Evolutionary conservation across 2,329 filamentous ascomycete genomes (phyloP).

Genomic region (Aureobasidium sp.): DNA sequence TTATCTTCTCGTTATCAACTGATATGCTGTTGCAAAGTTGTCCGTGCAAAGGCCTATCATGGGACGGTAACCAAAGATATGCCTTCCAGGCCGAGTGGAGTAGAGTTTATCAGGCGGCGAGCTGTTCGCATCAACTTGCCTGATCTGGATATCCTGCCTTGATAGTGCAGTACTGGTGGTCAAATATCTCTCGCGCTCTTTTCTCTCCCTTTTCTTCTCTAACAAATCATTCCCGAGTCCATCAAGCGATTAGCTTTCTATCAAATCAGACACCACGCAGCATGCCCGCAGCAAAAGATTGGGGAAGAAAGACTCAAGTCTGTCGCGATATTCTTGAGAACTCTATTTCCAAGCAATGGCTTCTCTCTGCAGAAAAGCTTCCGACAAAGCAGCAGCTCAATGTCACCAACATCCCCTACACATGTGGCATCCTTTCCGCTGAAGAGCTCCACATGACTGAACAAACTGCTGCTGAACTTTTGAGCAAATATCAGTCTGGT

Average conservation of each 20-base stretch:
- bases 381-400: constrained; percentile 47
- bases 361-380: constrained; percentile 44
- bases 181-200: neutral
- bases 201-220: neutral
- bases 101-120: neutral
- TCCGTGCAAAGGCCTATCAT: neutral
- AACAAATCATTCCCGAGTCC: neutral
- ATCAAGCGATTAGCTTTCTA: neutral
- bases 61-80: neutral
- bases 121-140: neutral
- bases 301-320: constrained; percentile 10
- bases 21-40: neutral
- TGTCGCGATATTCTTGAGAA: constrained; percentile 19
- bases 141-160: neutral
- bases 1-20: neutral
- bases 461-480: constrained; percentile 32
- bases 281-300: constrained; percentile 14
- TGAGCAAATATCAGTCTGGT: constrained; percentile 33
- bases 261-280: neutral
- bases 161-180: neutral
- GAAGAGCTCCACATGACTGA: constrained; percentile 45
- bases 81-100: neutral
- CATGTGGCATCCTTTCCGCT: constrained; percentile 51
- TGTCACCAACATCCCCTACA: constrained; percentile 46
- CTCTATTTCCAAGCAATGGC: constrained; percentile 52